Conservation (phyloP, 2,329 filamentous ascomycete species). For the Botrytis squamosa region DNA sequence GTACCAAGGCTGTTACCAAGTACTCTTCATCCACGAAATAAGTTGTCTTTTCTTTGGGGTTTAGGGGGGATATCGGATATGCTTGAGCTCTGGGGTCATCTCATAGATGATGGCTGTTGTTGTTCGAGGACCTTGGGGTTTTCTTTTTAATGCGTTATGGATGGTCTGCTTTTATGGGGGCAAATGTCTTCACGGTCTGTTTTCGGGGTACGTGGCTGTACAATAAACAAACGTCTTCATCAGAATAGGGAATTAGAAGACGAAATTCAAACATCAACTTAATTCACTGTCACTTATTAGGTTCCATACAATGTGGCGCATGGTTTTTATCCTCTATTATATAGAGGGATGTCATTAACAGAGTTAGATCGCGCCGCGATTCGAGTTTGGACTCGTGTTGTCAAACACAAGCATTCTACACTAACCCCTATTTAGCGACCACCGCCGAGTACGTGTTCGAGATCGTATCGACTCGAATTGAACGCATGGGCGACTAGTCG, state of each 20-base stretch:
- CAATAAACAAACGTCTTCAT: conserved; percentile 54
- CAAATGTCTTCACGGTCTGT: conserved; percentile 68
- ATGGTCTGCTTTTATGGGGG: conserved; percentile 64
- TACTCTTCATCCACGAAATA: conserved; percentile 99
- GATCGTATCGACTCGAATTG: not conserved
- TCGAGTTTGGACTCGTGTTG: not conserved
- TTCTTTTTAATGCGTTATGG: conserved; percentile 68
- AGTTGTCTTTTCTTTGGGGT: conserved; percentile 55
- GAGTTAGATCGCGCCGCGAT: no score
- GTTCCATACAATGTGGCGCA: not conserved
- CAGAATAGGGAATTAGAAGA: conserved; percentile 40
- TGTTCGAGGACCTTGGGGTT: conserved; percentile 36
- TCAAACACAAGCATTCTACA: not conserved
- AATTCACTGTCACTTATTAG: not conserved
- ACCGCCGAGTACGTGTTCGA: not conserved
- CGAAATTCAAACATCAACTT: conserved; percentile 26
- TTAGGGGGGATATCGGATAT: conserved; percentile 53
- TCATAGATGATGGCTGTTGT: conserved; percentile 35
- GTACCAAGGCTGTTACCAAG: conserved; percentile 99
- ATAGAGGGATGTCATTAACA: not conserved
- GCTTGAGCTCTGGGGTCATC: conserved; percentile 47
- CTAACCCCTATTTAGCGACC: not conserved
- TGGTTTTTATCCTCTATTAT: not conserved
- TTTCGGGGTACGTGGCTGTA: conserved; percentile 70
- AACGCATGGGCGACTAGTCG: no score